Conservation (phyloP, 2,329 filamentous ascomycete species). For the Alternaria sp. region DNA sequence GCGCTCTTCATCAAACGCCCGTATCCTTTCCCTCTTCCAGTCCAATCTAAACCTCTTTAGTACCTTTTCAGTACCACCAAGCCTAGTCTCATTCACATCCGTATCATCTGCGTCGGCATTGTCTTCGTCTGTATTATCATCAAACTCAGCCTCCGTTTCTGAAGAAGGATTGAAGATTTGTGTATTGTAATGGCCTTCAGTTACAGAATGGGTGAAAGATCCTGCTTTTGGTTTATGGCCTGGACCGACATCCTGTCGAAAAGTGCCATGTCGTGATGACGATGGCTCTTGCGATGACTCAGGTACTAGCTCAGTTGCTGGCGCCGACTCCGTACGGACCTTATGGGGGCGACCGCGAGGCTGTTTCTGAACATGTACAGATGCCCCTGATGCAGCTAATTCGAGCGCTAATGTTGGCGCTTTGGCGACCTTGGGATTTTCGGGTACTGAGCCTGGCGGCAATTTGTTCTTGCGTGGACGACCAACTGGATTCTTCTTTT, state of each 20-base stretch:
- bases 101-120: background rate
- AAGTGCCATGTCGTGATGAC: background rate
- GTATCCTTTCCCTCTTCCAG: background rate
- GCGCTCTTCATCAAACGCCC: too few species aligned
- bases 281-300: background rate
- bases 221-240: background rate
- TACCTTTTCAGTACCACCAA: background rate
- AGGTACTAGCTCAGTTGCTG: background rate
- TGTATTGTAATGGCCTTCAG: background rate
- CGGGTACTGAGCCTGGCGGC: slow-evolving; percentile 5
- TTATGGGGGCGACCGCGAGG: background rate
- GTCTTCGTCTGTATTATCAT: background rate
- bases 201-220: background rate
- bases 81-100: background rate
- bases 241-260: fast-evolving
- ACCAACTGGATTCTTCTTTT: slow-evolving; percentile 1
- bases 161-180: background rate
- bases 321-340: background rate
- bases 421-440: background rate
- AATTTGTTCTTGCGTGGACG: slow-evolving; percentile 3
- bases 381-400: background rate
- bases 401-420: background rate
- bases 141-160: background rate
- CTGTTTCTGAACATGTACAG: background rate
- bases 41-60: background rate